Conservation (phyloP, 1,139 yeast species). For the Geotrichum citri-aurantii region DNA sequence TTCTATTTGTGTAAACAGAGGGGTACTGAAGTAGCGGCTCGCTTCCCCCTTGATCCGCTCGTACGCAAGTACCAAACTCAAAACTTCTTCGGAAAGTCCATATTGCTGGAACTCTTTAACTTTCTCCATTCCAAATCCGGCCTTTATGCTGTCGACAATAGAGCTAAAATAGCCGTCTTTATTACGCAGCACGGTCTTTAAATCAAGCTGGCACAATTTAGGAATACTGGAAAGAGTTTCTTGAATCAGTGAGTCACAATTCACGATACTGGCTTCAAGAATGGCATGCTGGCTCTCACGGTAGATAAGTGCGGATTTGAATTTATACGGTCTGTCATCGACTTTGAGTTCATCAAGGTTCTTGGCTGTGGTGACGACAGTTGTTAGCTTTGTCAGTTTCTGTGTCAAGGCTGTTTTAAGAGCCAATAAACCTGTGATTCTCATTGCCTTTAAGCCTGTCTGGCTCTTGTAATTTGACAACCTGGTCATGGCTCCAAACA, state of each 20-base stretch:
- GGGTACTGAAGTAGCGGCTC: background rate
- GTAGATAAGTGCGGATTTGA: constrained; percentile 1
- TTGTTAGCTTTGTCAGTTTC: constrained; percentile 2
- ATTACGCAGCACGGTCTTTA: background rate
- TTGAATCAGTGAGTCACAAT: background rate
- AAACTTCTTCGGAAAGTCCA: background rate
- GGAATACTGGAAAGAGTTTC: background rate
- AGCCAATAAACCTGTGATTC: constrained; percentile 1
- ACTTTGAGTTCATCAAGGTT: background rate
- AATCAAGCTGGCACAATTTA: background rate
- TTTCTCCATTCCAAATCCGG: background rate
- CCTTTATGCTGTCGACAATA: background rate
- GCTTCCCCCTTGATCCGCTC: constrained; percentile 2
- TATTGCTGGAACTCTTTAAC: background rate
- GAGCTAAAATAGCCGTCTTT: background rate
- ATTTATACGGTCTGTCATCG: background rate
- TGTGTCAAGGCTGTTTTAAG: constrained; percentile 6
- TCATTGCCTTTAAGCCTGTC: constrained; percentile 1
- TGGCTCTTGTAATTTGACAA: background rate
- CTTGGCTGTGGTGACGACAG: background rate
- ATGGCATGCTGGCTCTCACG: constrained; percentile 6
- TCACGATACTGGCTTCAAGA: background rate
- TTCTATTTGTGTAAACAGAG: background rate
- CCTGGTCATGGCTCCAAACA: constrained; percentile 6
- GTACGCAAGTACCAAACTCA: constrained; percentile 1